Percentiles rank a stretch among this genome's conserved stretches.
Conservation (phyloP, 192 early-diverging fungal genomes). For the Diversispora eburnea region DNA sequence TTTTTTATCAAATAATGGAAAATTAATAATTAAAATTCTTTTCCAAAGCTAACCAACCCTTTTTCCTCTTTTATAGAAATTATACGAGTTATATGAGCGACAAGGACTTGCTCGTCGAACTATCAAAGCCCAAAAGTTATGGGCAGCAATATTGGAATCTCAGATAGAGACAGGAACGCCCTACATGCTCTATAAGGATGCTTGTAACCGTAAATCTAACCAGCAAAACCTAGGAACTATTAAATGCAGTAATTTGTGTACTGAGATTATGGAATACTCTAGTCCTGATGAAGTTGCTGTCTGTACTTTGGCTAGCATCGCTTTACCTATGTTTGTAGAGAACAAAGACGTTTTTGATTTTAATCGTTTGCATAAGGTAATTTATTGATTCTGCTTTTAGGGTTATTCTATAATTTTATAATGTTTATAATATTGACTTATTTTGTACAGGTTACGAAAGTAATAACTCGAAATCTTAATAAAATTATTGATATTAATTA, state of each 20-base stretch:
- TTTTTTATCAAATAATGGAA: neutral
- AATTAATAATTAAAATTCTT: neutral
- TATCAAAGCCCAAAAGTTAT: slow-evolving; percentile 97
- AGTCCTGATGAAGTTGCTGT: slow-evolving; percentile 94
- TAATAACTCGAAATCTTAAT: slow-evolving; percentile 89
- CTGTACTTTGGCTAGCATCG: slow-evolving; percentile 94
- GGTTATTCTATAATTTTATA: slow-evolving; percentile 17
- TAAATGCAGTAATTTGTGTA: slow-evolving; percentile 98
- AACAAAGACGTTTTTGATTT: slow-evolving; percentile 73
- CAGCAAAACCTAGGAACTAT: slow-evolving; percentile 99
- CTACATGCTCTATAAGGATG: slow-evolving; percentile 99
- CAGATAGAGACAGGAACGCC: slow-evolving; percentile 98
- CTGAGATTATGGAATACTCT: slow-evolving; percentile 97
- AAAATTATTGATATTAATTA: slow-evolving; percentile 97
- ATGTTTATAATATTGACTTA: neutral
- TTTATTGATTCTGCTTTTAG: neutral
- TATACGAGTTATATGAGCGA: slow-evolving; percentile 82
- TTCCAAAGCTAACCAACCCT: neutral
- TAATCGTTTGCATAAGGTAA: slow-evolving; percentile 68
- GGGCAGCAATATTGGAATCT: slow-evolving; percentile 92
- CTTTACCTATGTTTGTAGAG: slow-evolving; percentile 81
- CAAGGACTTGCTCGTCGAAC: slow-evolving; percentile 81
- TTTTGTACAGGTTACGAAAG: slow-evolving; percentile 67
- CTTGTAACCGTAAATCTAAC: slow-evolving; percentile 98
- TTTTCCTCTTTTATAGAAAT: slow-evolving; percentile 28